Base-by-base conservation (phyloP, 2,329 filamentous ascomycete species). In the Aspergillus sp. region DNA sequence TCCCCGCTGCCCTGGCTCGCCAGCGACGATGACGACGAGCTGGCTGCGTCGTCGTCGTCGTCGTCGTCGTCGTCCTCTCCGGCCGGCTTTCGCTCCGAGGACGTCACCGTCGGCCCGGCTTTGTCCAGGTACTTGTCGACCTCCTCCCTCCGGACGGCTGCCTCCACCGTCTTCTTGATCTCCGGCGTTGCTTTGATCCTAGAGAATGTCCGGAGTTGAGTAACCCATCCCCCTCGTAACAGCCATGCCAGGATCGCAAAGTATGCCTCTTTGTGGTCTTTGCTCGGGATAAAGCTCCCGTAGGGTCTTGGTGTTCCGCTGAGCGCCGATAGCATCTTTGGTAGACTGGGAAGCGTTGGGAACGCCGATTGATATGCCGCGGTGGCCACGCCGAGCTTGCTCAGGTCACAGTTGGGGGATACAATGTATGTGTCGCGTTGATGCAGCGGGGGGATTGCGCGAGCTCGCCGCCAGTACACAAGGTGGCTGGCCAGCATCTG, bases 211-310 rank as follows among this genome's bases (percentile, higher is more conserved):
- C 86, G 83, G 4, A 98, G 71, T 56, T 95, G 88, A 1, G 84
- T 93, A 1, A 95, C 88, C 83, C 91, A 94, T 10, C 86, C 86
- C 29, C 86, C 82, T 25, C 88, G 78, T 65, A 96, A 78, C 6
- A 98, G 72, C 86, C 89, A 98, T 14, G 86, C 86, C 15, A 98
- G 68, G 58, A 96, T 93, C 20, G 84, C 75, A 58, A 96, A 80
- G 57, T 95, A 98, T 2, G 80, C 78, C 5, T 80, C 78, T 26
- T 89, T 82, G 53, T 95, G 86, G 49, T 85, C 82, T 55, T 88
- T 86, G 51, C 79, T 86, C 0, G 89, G 89, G 27, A 88, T 86
- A 44, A 93, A 80, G 33, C 72, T 72, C 48, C 86, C 84, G 64
- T 88, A 98, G 0, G 82, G 79, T 17, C 85, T 76, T 2, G 91